Conservation (phyloP, 305 asterid species). For the Fraxinus dipetala region DNA sequence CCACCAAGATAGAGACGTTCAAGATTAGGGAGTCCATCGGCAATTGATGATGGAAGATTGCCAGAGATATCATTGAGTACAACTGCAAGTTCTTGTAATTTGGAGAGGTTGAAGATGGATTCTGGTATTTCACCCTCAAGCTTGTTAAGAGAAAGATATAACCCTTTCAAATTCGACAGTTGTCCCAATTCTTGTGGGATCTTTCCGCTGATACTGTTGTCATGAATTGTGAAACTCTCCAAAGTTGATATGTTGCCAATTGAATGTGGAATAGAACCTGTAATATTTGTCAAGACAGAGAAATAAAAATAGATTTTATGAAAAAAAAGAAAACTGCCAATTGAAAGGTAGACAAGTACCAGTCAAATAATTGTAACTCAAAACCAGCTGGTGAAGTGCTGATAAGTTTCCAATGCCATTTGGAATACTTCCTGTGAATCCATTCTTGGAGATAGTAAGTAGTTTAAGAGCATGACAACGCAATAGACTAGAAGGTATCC, state of each 20-base stretch:
- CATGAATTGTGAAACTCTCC: neutral
- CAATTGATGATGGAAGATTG: neutral
- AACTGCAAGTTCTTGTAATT: neutral
- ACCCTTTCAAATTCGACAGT: neutral
- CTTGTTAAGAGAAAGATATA: neutral
- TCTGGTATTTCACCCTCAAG: neutral
- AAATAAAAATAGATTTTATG: neutral
- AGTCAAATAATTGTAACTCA: neutral
- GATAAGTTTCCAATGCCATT: constrained; percentile 9
- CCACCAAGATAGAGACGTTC: neutral
- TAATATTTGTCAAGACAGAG: neutral
- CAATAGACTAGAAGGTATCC: neutral
- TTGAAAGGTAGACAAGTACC: neutral
- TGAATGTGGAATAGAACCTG: neutral
- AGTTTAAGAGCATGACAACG: neutral
- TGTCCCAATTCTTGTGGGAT: neutral
- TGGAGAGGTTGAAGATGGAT: neutral
- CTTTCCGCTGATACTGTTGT: neutral
- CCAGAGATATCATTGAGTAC: neutral
- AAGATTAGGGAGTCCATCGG: neutral
- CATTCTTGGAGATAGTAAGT: neutral
- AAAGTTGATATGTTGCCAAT: neutral
- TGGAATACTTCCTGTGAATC: constrained; percentile 13
- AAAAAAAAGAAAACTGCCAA: neutral
- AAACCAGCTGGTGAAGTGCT: neutral